phyloP scores from a whole-genome alignment of 106 monocot species.

The Dendrobium catenatum region DNA sequence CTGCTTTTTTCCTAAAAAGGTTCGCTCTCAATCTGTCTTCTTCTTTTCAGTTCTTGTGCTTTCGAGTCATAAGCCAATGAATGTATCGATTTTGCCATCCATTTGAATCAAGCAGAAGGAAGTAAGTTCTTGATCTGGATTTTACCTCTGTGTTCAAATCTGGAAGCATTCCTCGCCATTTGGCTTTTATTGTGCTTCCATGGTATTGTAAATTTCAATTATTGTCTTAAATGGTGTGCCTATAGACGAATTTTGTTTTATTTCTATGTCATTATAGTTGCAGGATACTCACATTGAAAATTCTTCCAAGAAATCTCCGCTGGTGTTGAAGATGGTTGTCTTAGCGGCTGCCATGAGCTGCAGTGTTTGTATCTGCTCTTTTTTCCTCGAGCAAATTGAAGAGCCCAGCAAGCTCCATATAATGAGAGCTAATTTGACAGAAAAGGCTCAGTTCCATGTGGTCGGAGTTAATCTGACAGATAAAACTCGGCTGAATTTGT shows the following conservation, averaged over 20 bases:
- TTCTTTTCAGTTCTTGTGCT: not conserved
- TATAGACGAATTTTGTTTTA: not conserved
- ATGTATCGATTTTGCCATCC: not conserved
- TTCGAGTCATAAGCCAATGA: not conserved
- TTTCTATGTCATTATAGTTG: not conserved
- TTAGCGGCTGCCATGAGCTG: slow-evolving; percentile 28
- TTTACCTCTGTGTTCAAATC: not conserved
- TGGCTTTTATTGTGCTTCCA: not conserved
- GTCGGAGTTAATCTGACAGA: not conserved
- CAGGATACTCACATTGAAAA: slow-evolving; percentile 35
- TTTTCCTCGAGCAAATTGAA: slow-evolving; percentile 29
- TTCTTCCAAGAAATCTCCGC: slow-evolving; percentile 28
- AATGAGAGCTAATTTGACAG: not conserved
- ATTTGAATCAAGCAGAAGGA: not conserved
- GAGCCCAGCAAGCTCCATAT: not conserved
- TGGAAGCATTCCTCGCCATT: not conserved
- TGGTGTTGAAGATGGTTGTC: slow-evolving; percentile 23
- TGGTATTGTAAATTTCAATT: not conserved
- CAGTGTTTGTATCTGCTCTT: slow-evolving; percentile 26
- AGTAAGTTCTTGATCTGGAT: not conserved
- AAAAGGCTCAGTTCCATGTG: not conserved
- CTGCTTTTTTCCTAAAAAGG: not conserved
- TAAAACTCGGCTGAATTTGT: not conserved
- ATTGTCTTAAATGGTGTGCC: not conserved
- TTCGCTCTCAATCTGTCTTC: not conserved